Evolutionary conservation across 108 stramenopile species (phyloP), one percentile per base, ranked within the genome.

Genomic region (Cyclostephanos invisitatus): DNA sequence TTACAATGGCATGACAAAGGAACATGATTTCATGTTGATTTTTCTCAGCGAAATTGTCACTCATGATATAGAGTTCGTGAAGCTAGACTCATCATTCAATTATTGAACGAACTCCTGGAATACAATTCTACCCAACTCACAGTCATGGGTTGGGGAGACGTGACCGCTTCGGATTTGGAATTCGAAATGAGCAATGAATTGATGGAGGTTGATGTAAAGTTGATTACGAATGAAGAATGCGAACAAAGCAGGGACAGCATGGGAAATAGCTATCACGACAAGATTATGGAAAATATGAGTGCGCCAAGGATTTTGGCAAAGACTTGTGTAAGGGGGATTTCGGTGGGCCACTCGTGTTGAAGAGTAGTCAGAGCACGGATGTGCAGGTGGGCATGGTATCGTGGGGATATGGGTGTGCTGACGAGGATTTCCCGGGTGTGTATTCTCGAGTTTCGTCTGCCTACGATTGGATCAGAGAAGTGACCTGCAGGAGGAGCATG

Each of bases 361-460:
- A 62, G 17, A 12, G 25, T 32, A 32, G 3, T 7, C 14, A 11
- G 11, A 29, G 29, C 0, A 20, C 21, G 2, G 42, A 82, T 62
- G 44, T 79, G 58, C 73, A 74, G 21, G 86, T 87, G 9, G 86
- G 83, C 8, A 70, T 84, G 21, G 73, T 82, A 10, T 74, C 73
- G n/a, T 87, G 86, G 84, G 86, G 85, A 3, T 50, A 68, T 7
- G 67, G 72, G 36, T 86, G 85, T 46, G 85, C 79, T 15, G 59
- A 72, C 55, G 22, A 35, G 7, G 32, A 61, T 38, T 82, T 82
- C 15, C 81, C 81, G n/a, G 87, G 87, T 18, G 84, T 87, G 21
- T 87, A 85, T 57, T 27, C 84, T 11, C 65, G 87, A 0, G 64
- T 85, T 4, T 75, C 73, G 25, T 36, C 63, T 24, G 50, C 58